Percentiles rank a stretch among this genome's conserved stretches.
These are phyloP conservation scores for Delonix regia DNA, from an alignment of 306 rosid species.

Conservation along the genomic window DNA sequence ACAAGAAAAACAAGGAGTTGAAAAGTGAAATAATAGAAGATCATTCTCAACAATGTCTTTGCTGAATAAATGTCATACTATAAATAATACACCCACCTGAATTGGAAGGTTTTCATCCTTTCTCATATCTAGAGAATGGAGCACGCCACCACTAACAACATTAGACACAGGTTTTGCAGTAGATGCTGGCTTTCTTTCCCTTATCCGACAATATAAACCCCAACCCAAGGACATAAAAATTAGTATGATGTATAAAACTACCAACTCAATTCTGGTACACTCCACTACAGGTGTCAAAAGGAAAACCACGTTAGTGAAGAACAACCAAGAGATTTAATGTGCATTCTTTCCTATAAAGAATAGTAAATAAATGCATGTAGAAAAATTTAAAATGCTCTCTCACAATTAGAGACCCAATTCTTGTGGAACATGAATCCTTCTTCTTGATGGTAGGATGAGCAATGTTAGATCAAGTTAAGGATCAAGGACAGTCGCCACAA, in stretches of 20 bases:
- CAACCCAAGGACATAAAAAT: constrained; percentile 76
- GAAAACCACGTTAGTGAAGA: constrained; percentile 42
- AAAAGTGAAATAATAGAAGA: constrained; percentile 20
- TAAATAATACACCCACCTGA: constrained; percentile 59
- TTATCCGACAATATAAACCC: constrained; percentile 65
- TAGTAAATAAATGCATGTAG: constrained; percentile 30
- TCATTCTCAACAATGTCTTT: constrained; percentile 23
- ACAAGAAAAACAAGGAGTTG: constrained; percentile 27
- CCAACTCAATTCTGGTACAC: constrained; percentile 69
- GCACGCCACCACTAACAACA: constrained; percentile 50
- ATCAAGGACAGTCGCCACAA: constrained; percentile 94
- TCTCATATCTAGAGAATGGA: constrained; percentile 56
- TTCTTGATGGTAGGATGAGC: constrained; percentile 54
- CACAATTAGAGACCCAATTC: constrained; percentile 83
- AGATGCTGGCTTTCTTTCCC: constrained; percentile 57
- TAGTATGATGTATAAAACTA: constrained; percentile 69
- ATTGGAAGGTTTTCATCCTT: constrained; percentile 78
- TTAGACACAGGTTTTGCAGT: constrained; percentile 57
- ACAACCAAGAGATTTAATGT: constrained; percentile 6
- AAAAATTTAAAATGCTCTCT: constrained; percentile 39
- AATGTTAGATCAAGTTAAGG: constrained; percentile 74
- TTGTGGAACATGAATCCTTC: constrained; percentile 69
- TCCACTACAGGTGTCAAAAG: constrained; percentile 62
- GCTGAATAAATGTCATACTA: constrained; percentile 34
- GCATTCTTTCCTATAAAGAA: constrained; percentile 27